Base-by-base conservation (phyloP, 495 filamentous ascomycete species). In the Pyrenula aspistea region DNA sequence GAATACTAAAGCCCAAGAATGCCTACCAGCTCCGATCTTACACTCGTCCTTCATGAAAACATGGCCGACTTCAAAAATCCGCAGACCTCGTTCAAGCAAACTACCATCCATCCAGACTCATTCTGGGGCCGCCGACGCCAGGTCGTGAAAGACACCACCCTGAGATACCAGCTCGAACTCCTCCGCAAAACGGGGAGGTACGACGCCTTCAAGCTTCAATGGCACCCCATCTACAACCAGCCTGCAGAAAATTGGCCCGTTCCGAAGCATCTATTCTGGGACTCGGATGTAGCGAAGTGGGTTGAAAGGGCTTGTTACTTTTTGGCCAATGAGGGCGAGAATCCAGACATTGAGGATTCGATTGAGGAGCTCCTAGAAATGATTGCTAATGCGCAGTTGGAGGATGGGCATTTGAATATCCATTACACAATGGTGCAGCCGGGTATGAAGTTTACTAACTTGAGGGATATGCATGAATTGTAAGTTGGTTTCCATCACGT, bases 381-480 rank as follows among this genome's bases (percentile, higher is more conserved):
- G 76, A 79, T 83, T 21, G 60, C 70, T 2, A 62, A 51, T 3
- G 79, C 81, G 0, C 80, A 84, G 65, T 73, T 77, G 24, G 59
- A 64, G 10, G 81, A 83, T 61, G 80, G 80, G 1, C 83, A 84
- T 59, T 56, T 84, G 25, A 83, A 83, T 62, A 74, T 80, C 12
- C 78, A 82, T 61, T 83, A 77, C 50, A 79, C 76, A 10, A 73
- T 82, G 0, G 74, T 78, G 2, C 76, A 76, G 31, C 74, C 74
- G 0, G 70, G 65, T 8, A 74, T 73, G 51, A 60, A 77, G 22
- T 84, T 77, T 64, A 76, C 75, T 2, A 83, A 83, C 60, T 57
- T 84, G 49, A 65, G 80, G 53, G 81, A 83, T 68, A 71, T 81
- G 64, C 81, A 82, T 65, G 81, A 83, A 64, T 57, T 83, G 75